These are phyloP conservation scores for Ceratocystis albifundus DNA, from an alignment of 2,329 filamentous ascomycete species.

Conservation along the genomic window DNA sequence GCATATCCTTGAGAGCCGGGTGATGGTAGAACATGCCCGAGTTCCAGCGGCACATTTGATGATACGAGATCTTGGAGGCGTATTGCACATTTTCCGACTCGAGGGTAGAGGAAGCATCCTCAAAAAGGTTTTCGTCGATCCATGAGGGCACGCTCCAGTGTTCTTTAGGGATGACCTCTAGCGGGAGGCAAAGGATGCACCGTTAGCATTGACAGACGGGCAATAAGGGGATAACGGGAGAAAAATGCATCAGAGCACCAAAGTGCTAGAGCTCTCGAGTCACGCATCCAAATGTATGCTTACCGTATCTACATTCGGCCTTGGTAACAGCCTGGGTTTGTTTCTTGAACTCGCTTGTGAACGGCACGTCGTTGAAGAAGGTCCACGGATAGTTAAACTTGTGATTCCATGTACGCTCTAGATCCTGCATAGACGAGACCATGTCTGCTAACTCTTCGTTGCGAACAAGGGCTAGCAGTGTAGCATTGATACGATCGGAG, in stretches of 20 bases:
- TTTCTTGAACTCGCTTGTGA: constrained; percentile 83
- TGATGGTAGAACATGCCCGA: constrained; percentile 97
- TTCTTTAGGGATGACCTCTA: constrained; percentile 81
- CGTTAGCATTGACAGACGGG: constrained; percentile 19
- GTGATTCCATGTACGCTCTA: constrained; percentile 91
- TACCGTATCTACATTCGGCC: constrained; percentile 76
- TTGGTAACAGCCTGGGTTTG: constrained; percentile 73
- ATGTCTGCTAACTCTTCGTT: constrained; percentile 81
- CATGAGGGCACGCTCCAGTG: constrained; percentile 88
- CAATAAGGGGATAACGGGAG: not conserved
- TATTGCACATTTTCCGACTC: constrained; percentile 83
- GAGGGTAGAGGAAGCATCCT: constrained; percentile 72
- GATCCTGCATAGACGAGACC: constrained; percentile 75
- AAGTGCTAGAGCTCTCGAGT: not conserved
- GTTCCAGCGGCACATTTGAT: constrained; percentile 99
- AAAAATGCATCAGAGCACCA: not conserved
- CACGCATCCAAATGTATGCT: constrained; percentile 22
- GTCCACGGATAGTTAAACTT: constrained; percentile 99
- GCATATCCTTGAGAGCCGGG: constrained; percentile 65
- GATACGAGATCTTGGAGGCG: constrained; percentile 77
- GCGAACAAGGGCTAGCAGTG: constrained; percentile 78
- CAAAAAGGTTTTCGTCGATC: constrained; percentile 80
- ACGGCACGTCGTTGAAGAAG: constrained; percentile 94
- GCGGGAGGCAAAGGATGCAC: constrained; percentile 15
- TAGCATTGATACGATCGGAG: constrained; percentile 82